Conservation (phyloP, 768 basidiomycete genomes). For the Tylopilus rubrobrunneus region DNA sequence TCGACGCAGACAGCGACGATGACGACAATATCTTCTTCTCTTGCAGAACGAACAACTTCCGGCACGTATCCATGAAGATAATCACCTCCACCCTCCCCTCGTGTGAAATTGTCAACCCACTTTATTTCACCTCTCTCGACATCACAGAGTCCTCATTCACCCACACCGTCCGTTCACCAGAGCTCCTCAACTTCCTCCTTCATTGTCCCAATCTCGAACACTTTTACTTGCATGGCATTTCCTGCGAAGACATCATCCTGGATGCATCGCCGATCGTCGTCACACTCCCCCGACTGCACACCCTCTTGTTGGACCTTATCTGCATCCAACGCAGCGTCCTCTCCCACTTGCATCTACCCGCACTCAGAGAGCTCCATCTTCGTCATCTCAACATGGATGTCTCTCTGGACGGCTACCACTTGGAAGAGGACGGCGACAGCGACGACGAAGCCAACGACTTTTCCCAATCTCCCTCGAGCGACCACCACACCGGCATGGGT, state of each 20-base stretch:
- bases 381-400: conserved; percentile 66
- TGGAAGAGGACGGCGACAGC: conserved; percentile 59
- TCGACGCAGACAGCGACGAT: conserved; percentile 15
- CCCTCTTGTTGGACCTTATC: conserved; percentile 52
- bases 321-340: conserved; percentile 64
- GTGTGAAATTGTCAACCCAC: conserved; percentile 38
- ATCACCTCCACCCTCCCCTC: conserved; percentile 49
- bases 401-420: conserved; percentile 28
- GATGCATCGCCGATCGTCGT: conserved; percentile 37
- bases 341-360: conserved; percentile 59
- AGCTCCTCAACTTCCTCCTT: conserved; percentile 57
- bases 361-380: conserved; percentile 57
- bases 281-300: conserved; percentile 54
- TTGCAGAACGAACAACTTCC: conserved; percentile 34
- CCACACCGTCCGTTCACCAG: conserved; percentile 40
- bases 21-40: conserved; percentile 29
- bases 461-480: conserved; percentile 74
- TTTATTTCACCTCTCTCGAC: conserved; percentile 54
- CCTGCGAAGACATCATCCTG: conserved; percentile 39
- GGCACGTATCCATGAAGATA: conserved; percentile 45
- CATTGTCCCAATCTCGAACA: conserved; percentile 59
- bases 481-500: conserved; percentile 79
- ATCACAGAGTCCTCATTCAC: conserved; percentile 48
- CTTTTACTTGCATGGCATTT: conserved; percentile 54
- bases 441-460: conserved; percentile 73